Conservation (phyloP, 768 basidiomycete genomes). For the Mycena maculata region DNA sequence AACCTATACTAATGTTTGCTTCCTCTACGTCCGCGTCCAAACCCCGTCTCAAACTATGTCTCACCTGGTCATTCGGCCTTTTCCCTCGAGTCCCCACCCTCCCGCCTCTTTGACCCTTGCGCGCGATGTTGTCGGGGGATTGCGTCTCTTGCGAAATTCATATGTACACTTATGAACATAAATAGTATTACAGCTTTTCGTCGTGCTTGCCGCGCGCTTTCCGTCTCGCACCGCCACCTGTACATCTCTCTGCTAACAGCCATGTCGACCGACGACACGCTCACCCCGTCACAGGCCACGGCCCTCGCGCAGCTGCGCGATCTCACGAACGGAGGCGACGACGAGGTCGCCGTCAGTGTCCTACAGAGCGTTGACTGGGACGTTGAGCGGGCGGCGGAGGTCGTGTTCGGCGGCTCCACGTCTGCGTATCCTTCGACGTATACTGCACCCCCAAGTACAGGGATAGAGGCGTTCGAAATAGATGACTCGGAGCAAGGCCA, state of each 20-base stretch:
- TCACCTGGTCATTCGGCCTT: too few species aligned
- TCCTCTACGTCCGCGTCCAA: background rate
- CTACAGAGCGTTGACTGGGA: conserved; percentile 77
- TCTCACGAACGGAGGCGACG: conserved; percentile 69
- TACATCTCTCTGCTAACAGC: background rate
- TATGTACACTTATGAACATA: too few species aligned
- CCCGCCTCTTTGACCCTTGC: too few species aligned
- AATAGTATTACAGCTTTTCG: too few species aligned
- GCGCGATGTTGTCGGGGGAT: too few species aligned
- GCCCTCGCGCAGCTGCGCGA: conserved; percentile 48
- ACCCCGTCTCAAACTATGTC: too few species aligned
- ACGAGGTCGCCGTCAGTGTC: conserved; percentile 69
- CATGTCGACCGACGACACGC: conserved; percentile 14
- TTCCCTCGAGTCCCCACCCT: too few species aligned
- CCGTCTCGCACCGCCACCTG: too few species aligned
- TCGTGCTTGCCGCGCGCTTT: too few species aligned
- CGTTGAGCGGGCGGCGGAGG: conserved; percentile 72
- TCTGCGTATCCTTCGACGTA: conserved; percentile 24
- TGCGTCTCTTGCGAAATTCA: too few species aligned
- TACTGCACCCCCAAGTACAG: background rate
- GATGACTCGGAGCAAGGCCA: conserved; percentile 33
- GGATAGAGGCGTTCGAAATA: conserved; percentile 23
- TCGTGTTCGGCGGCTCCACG: conserved; percentile 59
- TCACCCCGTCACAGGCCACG: conserved; percentile 27
- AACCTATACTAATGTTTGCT: too few species aligned